Percentiles rank a stretch among this genome's conserved stretches.
Evolutionary conservation across 2,329 filamentous ascomycete genomes (phyloP).

Genomic region (Thelonectria blattea): DNA sequence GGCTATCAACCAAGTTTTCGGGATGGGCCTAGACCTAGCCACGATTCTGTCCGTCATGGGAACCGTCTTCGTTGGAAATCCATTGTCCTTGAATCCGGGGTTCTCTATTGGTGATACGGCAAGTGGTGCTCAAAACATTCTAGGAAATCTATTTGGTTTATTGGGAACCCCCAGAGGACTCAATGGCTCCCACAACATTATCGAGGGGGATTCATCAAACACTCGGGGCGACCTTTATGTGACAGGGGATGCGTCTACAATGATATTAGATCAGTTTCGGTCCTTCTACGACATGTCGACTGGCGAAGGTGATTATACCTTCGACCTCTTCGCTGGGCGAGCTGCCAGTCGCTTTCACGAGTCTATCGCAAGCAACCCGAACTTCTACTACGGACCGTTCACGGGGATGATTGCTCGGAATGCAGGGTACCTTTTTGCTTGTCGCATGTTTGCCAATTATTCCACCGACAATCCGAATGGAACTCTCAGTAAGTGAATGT

Average conservation of each 20-base stretch:
- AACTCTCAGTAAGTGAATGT: conserved; percentile 17
- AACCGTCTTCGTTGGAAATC: conserved; percentile 56
- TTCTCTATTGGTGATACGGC: conserved; percentile 58
- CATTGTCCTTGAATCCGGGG: conserved; percentile 53
- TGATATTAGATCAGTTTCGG: conserved; percentile 56
- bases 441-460: conserved; percentile 51
- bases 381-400: conserved; percentile 60
- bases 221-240: conserved; percentile 58
- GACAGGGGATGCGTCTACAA: conserved; percentile 54
- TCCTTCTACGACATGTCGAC: conserved; percentile 20
- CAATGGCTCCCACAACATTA: conserved; percentile 59
- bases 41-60: conserved; percentile 52
- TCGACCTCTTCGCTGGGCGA: conserved; percentile 49
- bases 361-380: conserved; percentile 54
- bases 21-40: conserved; percentile 54
- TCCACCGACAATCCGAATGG: conserved; percentile 48
- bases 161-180: conserved; percentile 51
- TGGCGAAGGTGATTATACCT: conserved; percentile 31
- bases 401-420: conserved; percentile 54
- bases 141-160: conserved; percentile 50
- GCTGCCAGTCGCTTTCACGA: conserved; percentile 48
- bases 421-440: conserved; percentile 53
- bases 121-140: conserved; percentile 46
- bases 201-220: conserved; percentile 59
- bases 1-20: conserved; percentile 44